Conservation (phyloP, 139 green algal genomes). For the Edaphochlamys debaryana region DNA sequence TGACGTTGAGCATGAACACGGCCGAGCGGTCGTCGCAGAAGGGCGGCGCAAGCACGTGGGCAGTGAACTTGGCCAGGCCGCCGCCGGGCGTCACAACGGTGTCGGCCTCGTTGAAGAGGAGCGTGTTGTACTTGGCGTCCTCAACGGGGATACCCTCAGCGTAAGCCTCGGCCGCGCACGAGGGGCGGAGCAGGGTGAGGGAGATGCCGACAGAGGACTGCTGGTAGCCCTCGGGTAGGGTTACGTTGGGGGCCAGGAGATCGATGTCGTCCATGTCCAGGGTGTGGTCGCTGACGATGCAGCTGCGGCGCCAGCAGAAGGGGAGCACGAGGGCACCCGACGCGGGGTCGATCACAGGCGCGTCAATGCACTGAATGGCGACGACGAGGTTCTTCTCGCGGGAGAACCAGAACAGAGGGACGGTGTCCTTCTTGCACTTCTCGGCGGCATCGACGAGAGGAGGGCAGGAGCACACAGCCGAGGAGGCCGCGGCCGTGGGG, state of each 20-base stretch:
- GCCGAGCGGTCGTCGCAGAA: slow-evolving; percentile 21
- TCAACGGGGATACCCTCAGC: neutral
- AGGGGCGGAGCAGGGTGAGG: slow-evolving; percentile 15
- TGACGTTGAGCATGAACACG: slow-evolving; percentile 33
- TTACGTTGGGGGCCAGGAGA: neutral
- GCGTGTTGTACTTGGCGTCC: slow-evolving; percentile 5
- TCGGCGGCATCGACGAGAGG: no score
- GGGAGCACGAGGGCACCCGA: slow-evolving; percentile 7
- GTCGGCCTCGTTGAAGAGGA: slow-evolving; percentile 38
- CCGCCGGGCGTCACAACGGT: slow-evolving; percentile 10
- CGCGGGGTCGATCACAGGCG: neutral
- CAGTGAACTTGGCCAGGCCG: slow-evolving; percentile 3
- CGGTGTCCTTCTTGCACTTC: no score
- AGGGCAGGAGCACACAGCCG: no score
- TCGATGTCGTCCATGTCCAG: slow-evolving; percentile 1
- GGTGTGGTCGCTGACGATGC: neutral
- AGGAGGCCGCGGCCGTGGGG: no score
- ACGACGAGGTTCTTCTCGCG: neutral
- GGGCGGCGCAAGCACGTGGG: neutral
- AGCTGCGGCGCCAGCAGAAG: slow-evolving; percentile 36
- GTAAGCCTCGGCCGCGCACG: neutral
- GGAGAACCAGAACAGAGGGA: slow-evolving; percentile 1
- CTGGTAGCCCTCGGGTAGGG: slow-evolving; percentile 5
- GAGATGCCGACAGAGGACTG: slow-evolving; percentile 14
- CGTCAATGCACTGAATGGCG: slow-evolving; percentile 8